Percentiles rank a stretch among this genome's conserved stretches.
phyloP scores from a whole-genome alignment of 2,329 filamentous ascomycete species.

The Colletotrichum costaricense region DNA sequence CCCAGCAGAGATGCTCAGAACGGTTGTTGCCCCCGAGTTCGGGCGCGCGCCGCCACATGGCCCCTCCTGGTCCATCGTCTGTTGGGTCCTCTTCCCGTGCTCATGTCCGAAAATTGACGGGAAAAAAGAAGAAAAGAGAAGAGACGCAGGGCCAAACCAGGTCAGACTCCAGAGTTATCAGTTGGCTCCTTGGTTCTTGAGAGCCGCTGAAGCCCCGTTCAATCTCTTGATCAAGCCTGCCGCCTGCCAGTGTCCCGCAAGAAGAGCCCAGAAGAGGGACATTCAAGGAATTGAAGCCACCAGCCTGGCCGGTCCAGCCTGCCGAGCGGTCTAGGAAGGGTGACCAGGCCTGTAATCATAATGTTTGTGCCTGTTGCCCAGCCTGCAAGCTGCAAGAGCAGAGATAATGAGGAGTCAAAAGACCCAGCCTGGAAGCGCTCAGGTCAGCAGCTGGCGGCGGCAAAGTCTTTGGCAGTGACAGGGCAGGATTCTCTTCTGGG shows the following conservation, averaged over 20 bases:
- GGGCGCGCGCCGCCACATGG: conserved; percentile 4
- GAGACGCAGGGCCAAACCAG: not conserved
- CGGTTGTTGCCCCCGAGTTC: conserved; percentile 1
- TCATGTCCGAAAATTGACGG: conserved; percentile 3
- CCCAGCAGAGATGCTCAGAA: conserved; percentile 3
- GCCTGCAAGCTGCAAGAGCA: not conserved
- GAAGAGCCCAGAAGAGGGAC: not conserved
- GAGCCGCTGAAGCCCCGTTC: not conserved
- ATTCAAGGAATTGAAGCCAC: not conserved
- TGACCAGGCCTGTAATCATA: not conserved
- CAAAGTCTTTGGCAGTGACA: not conserved
- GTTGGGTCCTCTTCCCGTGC: not conserved
- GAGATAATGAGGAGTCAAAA: conserved; percentile 2
- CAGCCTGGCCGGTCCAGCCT: not conserved
- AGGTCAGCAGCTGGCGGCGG: conserved; percentile 22
- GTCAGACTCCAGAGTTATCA: not conserved
- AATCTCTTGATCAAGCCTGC: not conserved
- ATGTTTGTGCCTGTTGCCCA: conserved; percentile 6
- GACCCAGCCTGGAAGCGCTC: not conserved
- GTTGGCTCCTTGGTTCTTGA: not conserved
- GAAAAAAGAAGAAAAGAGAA: not conserved
- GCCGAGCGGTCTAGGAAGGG: not conserved
- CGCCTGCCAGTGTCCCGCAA: not conserved
- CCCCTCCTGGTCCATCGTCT: not conserved
- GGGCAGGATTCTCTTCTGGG: not conserved